Base-by-base conservation (phyloP, 202 grass and related monocot genomes). In the Carex arenaria region DNA sequence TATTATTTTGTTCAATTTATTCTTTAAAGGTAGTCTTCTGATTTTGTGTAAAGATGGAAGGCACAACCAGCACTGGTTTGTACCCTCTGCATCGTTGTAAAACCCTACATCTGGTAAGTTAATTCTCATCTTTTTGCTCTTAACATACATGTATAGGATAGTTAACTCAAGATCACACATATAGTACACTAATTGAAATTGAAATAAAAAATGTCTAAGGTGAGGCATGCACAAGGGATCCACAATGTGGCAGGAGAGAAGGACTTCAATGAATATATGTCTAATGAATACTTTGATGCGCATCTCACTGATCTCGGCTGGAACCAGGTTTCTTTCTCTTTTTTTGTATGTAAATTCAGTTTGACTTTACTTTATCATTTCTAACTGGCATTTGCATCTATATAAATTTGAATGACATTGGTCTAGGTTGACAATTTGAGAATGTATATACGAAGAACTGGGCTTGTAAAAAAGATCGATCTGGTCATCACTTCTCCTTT, bases 221-320 rank as follows among this genome's bases (percentile, higher is more conserved):
- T 95, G 61, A 98, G 95, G 85, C 95, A 98, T 85, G 95, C 91
- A 47, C 95, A 98, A 84, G 95, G 95, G 67, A 72, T 93, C 78
- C 95, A 98, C 80, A 98, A 98, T 47, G 95, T 95, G 26, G 88
- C 83, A 4, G 95, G 93, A 0, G 93, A 90, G 2, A 98, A 93
- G 76, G 90, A 93, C 83, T 8, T 7, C 59, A 23, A n/a, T 2
- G 83, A 83, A 2, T 98, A 90, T 28, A 38, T 80, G 75, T 95
- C 95, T 30, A 34, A 75, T 3, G 84, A 82, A 0, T 68, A 87
- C 17, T 91, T 95, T 43, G 95, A 98, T 80, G 95, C 93, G 10
- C 86, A 89, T 3, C 83, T 98, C 66, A 98, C 91, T 17, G 69
- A 89, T 15, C 43, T 93, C n/a, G 79, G 79, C 13, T 82, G 79